Evolutionary conservation across 352 stramenopile species (phyloP).

Genomic region (Pythium biforme): DNA sequence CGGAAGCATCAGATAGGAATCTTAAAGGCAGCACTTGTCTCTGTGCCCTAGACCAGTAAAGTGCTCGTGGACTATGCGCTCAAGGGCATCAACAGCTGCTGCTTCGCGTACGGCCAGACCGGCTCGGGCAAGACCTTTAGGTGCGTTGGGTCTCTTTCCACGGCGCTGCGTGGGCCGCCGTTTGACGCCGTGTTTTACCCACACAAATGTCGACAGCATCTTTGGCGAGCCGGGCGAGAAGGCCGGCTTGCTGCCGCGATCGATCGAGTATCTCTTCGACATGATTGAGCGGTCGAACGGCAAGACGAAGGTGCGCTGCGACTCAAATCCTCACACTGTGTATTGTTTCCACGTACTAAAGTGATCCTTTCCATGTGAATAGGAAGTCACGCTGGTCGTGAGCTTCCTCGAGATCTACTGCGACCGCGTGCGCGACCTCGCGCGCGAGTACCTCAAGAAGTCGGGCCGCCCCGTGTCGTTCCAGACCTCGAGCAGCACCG

Average conservation of each 20-base stretch:
- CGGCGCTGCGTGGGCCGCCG: too few species aligned
- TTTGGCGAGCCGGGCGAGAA: conserved; percentile 88
- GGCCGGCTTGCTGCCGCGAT: conserved; percentile 83
- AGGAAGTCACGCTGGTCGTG: conserved; percentile 84
- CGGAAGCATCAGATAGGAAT: too few species aligned
- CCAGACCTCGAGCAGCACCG: conserved; percentile 74
- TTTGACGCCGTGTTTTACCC: too few species aligned
- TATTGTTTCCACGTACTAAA: too few species aligned
- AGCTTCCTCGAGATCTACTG: conserved; percentile 95
- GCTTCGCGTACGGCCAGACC: conserved; percentile 92
- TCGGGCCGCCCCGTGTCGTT: conserved; percentile 61
- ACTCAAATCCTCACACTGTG: neutral
- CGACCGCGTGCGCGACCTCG: conserved; percentile 90
- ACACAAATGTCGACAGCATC: conserved; percentile 64
- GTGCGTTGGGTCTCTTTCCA: conserved; percentile 26
- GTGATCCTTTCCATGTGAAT: neutral
- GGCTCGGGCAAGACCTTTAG: conserved; percentile 85
- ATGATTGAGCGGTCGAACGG: conserved; percentile 65
- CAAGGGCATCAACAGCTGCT: conserved; percentile 93
- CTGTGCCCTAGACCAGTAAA: conserved; percentile 59
- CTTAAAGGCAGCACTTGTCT: neutral
- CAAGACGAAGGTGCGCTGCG: conserved; percentile 46
- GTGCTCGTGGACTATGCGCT: conserved; percentile 88
- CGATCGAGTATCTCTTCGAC: conserved; percentile 89
- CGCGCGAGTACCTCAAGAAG: conserved; percentile 85